Percentiles rank a stretch among this genome's conserved stretches.
phyloP scores from a whole-genome alignment of 1,284 basidiomycete genomes.

The Cryptococcus sp. region DNA sequence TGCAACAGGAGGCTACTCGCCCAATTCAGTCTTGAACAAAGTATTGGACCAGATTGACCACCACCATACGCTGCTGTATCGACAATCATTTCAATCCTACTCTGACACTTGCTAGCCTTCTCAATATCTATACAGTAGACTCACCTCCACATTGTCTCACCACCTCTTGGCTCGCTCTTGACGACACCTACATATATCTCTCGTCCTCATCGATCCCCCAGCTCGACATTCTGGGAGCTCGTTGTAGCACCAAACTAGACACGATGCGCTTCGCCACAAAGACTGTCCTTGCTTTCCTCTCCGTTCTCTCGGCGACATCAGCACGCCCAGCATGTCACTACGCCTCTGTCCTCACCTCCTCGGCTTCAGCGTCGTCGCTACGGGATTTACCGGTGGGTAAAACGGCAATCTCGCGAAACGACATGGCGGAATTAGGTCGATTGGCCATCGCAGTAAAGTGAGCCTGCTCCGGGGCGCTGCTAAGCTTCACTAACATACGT shows the following conservation, averaged over 20 bases:
- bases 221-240: too few relatives aligned
- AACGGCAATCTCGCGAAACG: conserved; percentile 21
- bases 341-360: conserved; percentile 25
- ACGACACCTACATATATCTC: not conserved
- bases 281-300: conserved; percentile 10
- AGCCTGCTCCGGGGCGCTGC: conserved; percentile 5
- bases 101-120: too few relatives aligned
- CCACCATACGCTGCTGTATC: too few relatives aligned
- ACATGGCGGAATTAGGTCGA: conserved; percentile 30
- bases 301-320: conserved; percentile 1
- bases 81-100: too few relatives aligned
- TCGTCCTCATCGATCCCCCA: too few relatives aligned
- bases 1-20: too few relatives aligned
- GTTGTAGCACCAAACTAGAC: not conserved
- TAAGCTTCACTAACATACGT: not conserved
- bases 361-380: not conserved
- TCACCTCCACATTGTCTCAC: too few relatives aligned
- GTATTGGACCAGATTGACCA: too few relatives aligned
- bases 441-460: conserved; percentile 33
- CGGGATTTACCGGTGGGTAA: conserved; percentile 19
- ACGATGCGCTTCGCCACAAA: conserved; percentile 4
- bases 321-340: conserved; percentile 6
- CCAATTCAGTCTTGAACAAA: too few relatives aligned
- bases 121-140: too few relatives aligned
- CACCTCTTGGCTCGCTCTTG: too few relatives aligned